Percentiles rank a stretch among this genome's conserved stretches.
phyloP scores from a whole-genome alignment of 805 yeast genomes.

The Metschnikowia kofuensis region DNA sequence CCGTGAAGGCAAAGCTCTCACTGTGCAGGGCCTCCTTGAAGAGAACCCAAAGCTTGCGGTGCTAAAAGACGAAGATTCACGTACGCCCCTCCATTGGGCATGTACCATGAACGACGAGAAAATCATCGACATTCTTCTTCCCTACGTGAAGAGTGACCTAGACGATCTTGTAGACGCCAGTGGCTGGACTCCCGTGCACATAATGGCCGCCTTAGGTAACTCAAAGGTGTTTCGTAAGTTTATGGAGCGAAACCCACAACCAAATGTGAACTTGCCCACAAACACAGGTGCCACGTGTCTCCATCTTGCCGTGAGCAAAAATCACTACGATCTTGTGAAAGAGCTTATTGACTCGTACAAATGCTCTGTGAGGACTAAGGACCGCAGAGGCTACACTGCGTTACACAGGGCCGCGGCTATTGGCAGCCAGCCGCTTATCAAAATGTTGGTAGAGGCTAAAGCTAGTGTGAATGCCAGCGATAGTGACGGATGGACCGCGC shows the following conservation, averaged over 20 bases:
- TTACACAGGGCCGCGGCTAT: conserved; percentile 80
- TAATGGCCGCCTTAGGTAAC: conserved; percentile 75
- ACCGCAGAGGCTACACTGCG: conserved; percentile 61
- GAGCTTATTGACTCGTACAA: conserved; percentile 50
- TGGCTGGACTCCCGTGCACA: conserved; percentile 89
- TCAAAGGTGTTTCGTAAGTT: conserved; percentile 48
- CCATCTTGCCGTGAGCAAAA: conserved; percentile 74
- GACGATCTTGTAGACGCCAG: conserved; percentile 69
- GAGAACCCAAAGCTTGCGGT: conserved; percentile 48
- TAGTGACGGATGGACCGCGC: conserved; percentile 73
- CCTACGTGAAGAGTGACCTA: conserved; percentile 45
- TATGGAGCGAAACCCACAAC: conserved; percentile 46
- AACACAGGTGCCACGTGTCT: conserved; percentile 69
- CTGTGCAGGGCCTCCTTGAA: conserved; percentile 49
- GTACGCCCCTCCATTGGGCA: conserved; percentile 91
- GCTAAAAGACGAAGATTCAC: conserved; percentile 62
- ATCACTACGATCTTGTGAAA: conserved; percentile 52
- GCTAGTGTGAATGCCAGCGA: conserved; percentile 72
- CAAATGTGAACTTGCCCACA: conserved; percentile 54
- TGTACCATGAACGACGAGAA: conserved; percentile 57
- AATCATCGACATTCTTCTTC: conserved; percentile 43
- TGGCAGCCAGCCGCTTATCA: conserved; percentile 61
- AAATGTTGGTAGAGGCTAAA: conserved; percentile 48
- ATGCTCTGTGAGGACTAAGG: conserved; percentile 65
- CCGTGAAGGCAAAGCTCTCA: conserved; percentile 51